Percentiles rank a stretch among this genome's conserved stretches.
phyloP scores from a whole-genome alignment of 2,329 filamentous ascomycete genomes.

The Hyphodiscus sp. region DNA sequence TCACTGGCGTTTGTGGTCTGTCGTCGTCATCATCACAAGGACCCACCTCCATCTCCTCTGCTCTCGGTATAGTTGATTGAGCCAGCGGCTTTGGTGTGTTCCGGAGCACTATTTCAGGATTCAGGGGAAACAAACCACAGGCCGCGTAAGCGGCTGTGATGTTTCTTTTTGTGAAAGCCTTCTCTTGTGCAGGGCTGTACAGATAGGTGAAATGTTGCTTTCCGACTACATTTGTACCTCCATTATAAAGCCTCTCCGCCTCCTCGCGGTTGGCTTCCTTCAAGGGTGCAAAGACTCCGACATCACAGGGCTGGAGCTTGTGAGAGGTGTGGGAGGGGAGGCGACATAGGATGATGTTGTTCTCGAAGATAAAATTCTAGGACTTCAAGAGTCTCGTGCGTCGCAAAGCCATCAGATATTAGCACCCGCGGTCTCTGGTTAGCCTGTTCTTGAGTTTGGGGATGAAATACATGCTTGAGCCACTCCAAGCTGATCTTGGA shows the following conservation, averaged over 20 bases:
- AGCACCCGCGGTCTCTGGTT: slow-evolving; percentile 18
- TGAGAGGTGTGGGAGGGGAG: too few relatives aligned
- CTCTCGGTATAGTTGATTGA: slow-evolving; percentile 1
- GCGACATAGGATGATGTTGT: too few relatives aligned
- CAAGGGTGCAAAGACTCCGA: neutral
- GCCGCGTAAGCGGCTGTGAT: too few relatives aligned
- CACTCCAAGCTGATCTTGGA: neutral
- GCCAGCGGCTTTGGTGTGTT: neutral
- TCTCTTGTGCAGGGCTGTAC: too few relatives aligned
- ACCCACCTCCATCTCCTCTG: slow-evolving; percentile 4
- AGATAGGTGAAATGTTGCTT: too few relatives aligned
- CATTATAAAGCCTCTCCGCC: neutral
- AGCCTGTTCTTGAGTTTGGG: neutral
- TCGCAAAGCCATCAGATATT: slow-evolving; percentile 21
- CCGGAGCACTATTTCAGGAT: too few relatives aligned
- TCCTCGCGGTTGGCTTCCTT: neutral
- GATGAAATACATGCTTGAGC: neutral
- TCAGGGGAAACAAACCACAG: too few relatives aligned
- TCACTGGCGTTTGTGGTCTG: neutral
- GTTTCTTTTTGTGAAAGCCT: too few relatives aligned
- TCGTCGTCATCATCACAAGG: slow-evolving; percentile 4
- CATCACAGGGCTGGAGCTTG: neutral
- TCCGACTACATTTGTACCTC: neutral
- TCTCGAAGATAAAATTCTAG: too few relatives aligned
- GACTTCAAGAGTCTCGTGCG: too few relatives aligned